Base-by-base conservation (phyloP, 257 asterid genomes). In the Solanum raphanifolium region DNA sequence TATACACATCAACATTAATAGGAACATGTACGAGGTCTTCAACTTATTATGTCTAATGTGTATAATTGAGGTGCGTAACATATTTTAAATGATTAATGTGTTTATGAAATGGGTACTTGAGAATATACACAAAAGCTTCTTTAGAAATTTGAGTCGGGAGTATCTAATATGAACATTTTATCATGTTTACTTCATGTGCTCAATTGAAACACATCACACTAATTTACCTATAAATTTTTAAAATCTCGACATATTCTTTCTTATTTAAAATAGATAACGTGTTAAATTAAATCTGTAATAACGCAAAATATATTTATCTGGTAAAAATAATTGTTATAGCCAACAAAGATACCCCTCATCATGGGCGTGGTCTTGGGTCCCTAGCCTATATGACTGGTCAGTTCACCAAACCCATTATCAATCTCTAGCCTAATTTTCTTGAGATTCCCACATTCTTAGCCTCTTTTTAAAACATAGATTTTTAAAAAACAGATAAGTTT, bases 401-500 rank as follows among this genome's bases (percentile, higher is more conserved):
- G 29, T 74, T 35, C 82, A 90, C 92, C 94, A 88, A 88, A 91
- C 20, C 92, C 93, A 91, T 84, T 87, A 93, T 85, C 93, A 94
- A 91, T 93, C 92, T 90, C 92, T 85, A 92, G 86, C 87, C 84
- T 81, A 62, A 36, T 66, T 73, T 41, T 73, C 92, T 90, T 89
- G 97, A 93, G 96, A 95, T 95, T 87, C 95, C 88, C 95, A 94
- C 91, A 92, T 95, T 92, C 94, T 87, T 71, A 66, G 84, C 85
- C 43, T 66, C 38, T 55, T 90, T 15, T 15, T 58, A 69, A 85
- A 86, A 35, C 58, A 55, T 75, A 90, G 48, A 82, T 27, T 81
- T 41, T 12, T 86, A 2, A 23, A 74, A 78, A 58, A 21, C 4
- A 34, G 23, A 71, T 84, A 82, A 84, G 35, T 66, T 82, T 92